phyloP scores from a whole-genome alignment of 192 early-diverging fungal genomes.

The Dissophora globulifera region DNA sequence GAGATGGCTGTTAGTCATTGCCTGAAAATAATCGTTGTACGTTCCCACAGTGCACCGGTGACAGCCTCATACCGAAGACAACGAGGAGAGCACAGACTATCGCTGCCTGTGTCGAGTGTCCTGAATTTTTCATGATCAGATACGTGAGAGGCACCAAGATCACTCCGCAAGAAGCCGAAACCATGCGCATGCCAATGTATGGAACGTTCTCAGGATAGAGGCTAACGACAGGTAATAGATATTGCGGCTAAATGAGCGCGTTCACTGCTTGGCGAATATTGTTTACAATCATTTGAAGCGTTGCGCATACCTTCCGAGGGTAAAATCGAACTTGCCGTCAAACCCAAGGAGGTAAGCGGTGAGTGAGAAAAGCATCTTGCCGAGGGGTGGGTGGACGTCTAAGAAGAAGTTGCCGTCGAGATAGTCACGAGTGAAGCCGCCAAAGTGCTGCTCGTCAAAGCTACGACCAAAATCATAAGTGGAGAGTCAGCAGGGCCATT shows the following conservation, averaged over 20 bases:
- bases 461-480: conserved; percentile 43
- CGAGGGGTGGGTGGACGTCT: conserved; percentile 94
- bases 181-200: conserved; percentile 85
- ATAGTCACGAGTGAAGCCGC: conserved; percentile 88
- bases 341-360: conserved; percentile 78
- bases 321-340: conserved; percentile 86
- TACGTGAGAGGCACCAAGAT: conserved; percentile 85
- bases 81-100: conserved; percentile 83
- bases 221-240: background rate
- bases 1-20: no score
- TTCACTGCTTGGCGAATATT: no score
- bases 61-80: conserved; percentile 71
- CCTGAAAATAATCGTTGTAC: no score
- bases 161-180: conserved; percentile 83
- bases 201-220: conserved; percentile 87
- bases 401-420: conserved; percentile 92
- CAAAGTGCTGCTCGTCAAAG: conserved; percentile 94
- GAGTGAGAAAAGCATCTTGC: conserved; percentile 80
- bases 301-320: conserved; percentile 84
- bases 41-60: no score
- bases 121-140: conserved; percentile 81
- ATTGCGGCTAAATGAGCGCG: no score
- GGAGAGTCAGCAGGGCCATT: background rate
- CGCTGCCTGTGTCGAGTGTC: conserved; percentile 78
- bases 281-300: no score